A percentile compares a stretch with the other conserved stretches of the same genome.
Evolutionary conservation across 495 filamentous ascomycete species (phyloP).

Genomic region (Annulohypoxylon nitens): DNA sequence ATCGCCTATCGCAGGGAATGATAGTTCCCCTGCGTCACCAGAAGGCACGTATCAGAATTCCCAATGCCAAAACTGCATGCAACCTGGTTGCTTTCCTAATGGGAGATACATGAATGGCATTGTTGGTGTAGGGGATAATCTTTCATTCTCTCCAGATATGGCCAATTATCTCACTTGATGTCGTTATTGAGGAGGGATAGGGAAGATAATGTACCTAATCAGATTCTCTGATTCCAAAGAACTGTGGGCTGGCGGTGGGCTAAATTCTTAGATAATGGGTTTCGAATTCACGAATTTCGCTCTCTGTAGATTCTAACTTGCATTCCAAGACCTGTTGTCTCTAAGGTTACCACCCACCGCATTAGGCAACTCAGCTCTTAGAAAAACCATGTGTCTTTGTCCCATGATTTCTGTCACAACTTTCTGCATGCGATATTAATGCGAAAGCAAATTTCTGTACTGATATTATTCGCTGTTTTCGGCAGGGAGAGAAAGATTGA

Average conservation of each 20-base stretch:
- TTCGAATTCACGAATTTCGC: conserved; percentile 4
- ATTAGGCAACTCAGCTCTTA: conserved; percentile 26
- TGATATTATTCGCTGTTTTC: conserved; percentile 38
- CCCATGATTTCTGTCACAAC: conserved; percentile 5
- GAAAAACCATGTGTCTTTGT: conserved; percentile 33
- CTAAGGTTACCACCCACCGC: conserved; percentile 16
- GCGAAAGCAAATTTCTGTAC: conserved; percentile 34
- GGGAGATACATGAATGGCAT: background rate
- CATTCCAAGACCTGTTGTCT: conserved; percentile 38
- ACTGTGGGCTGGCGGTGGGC: background rate
- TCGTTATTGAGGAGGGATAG: background rate
- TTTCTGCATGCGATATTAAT: conserved; percentile 34
- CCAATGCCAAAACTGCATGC: background rate
- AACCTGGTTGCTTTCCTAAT: background rate
- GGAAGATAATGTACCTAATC: conserved; percentile 16
- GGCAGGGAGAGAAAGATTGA: conserved; percentile 5
- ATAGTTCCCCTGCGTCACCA: background rate
- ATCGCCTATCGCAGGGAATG: background rate
- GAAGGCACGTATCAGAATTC: background rate
- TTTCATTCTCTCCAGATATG: background rate
- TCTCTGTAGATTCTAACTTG: background rate
- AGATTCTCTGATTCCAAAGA: conserved; percentile 5
- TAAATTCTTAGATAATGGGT: background rate
- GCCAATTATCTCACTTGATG: background rate
- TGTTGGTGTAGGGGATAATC: background rate